These are phyloP conservation scores for Papiliotrema flavescens DNA, from an alignment of 1,284 basidiomycete genomes.

Conservation along the genomic window DNA sequence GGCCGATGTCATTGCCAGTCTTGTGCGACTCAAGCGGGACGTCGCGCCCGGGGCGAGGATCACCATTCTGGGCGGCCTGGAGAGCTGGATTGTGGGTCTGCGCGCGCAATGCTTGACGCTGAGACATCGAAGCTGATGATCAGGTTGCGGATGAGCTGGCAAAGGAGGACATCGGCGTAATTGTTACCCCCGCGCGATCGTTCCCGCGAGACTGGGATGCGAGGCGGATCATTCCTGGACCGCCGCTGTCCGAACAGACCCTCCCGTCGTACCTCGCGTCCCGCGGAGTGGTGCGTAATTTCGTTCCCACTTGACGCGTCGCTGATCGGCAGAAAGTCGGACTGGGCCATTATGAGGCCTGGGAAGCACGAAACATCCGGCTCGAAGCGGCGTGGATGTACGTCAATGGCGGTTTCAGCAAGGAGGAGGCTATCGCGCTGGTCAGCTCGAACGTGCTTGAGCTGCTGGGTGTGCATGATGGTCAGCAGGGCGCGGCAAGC, in stretches of 20 bases:
- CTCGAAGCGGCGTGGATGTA: conserved; percentile 68
- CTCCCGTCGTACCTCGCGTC: conserved; percentile 61
- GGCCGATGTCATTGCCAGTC: conserved; percentile 69
- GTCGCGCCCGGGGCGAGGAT: conserved; percentile 55
- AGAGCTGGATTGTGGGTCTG: conserved; percentile 54
- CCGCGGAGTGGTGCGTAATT: conserved; percentile 56
- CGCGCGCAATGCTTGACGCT: background rate
- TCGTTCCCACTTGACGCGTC: background rate
- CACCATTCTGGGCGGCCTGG: conserved; percentile 66
- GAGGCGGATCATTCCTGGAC: conserved; percentile 66
- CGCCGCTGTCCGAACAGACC: conserved; percentile 65
- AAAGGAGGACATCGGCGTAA: conserved; percentile 64
- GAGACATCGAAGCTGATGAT: background rate
- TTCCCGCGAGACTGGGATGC: conserved; percentile 67
- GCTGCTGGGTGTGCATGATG: conserved; percentile 54
- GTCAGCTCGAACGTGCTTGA: conserved; percentile 63
- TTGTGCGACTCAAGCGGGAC: conserved; percentile 69
- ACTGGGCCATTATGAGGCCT: conserved; percentile 61
- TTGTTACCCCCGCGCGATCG: conserved; percentile 61
- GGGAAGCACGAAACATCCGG: conserved; percentile 63
- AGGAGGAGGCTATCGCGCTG: conserved; percentile 58
- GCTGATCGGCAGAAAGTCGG: conserved; percentile 56
- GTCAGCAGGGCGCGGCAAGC: conserved; percentile 13
- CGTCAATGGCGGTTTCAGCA: conserved; percentile 50
- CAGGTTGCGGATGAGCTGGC: conserved; percentile 68